Evolutionary conservation across 1,284 basidiomycete species (phyloP), one percentile per base, ranked within the genome.

Genomic region (Tremellales sp.): DNA sequence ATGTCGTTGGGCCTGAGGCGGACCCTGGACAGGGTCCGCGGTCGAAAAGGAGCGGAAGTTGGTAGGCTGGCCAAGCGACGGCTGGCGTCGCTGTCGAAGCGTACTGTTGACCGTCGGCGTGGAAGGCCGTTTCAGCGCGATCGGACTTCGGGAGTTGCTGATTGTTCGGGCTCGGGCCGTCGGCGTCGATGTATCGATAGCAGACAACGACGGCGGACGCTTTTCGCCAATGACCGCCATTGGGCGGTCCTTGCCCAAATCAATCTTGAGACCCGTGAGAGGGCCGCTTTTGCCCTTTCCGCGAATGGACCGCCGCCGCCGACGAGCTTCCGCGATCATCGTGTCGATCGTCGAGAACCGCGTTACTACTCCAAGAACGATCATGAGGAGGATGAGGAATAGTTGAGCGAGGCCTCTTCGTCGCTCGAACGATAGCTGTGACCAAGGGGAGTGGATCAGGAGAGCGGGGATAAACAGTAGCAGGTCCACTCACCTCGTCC

Each of bases 331-430:
- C 1, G 53, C 54, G 5, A 64, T 31, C 3, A 71, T 53, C 4
- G 58, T 59, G 38, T 71, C 59, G 28, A 70, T 66, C 10, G 57
- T 58, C 28, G 48, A 53, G 32, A 59, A 54, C 13, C 65, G 54
- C 3, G 57, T 58, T 2, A 62, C 45, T 0, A 61, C 58, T 7
- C 66, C 66, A 4, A 69, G 56, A 13, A 56, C 45, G 42, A 70
- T 57, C 37, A 68, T 53, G 12, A 62, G 48, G 21, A 70, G 47
- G 29, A 66, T 60, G 34, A 71, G 55, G 40, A 66, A 42, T 2
- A 71, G 57, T 42, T 72, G 70, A 8, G 61, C 63, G 16, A 70
- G 51, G 12, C 61, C 62, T 8, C 68, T 55, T 7, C 70, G 59
- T 16, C 68, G 56, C 43, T 72, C 70, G 46, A 61, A 71, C 1